phyloP scores from a whole-genome alignment of 2,329 filamentous ascomycete genomes.

The Parastagonospora nodorum region DNA sequence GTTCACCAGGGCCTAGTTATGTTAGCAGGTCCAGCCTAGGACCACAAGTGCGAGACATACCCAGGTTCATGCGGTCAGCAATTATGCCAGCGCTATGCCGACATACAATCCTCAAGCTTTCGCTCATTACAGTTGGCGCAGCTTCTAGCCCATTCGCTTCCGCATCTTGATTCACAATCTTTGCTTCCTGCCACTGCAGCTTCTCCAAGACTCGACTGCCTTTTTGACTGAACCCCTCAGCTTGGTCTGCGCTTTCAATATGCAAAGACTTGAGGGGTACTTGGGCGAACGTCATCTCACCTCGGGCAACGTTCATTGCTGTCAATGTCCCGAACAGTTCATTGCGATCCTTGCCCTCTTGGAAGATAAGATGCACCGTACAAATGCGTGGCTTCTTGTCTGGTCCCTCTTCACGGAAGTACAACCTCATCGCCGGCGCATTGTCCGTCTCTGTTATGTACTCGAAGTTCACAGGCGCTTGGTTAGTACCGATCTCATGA shows the following conservation, averaged over 20 bases:
- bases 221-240: conserved; percentile 49
- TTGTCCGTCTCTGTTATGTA: conserved; percentile 64
- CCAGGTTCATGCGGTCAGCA: conserved; percentile 81
- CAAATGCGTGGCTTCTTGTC: conserved; percentile 56
- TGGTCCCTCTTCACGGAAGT: conserved; percentile 64
- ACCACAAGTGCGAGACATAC: conserved; percentile 39
- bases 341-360: conserved; percentile 71
- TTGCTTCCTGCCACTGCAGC: conserved; percentile 67
- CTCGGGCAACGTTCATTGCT: conserved; percentile 69
- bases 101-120: conserved; percentile 74
- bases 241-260: conserved; percentile 63
- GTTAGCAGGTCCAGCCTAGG: conserved; percentile 9
- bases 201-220: conserved; percentile 49
- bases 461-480: conserved; percentile 75
- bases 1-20: conserved; percentile 48
- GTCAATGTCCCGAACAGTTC: conserved; percentile 74
- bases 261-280: conserved; percentile 68
- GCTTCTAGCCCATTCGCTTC: conserved; percentile 59
- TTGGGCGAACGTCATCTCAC: conserved; percentile 74
- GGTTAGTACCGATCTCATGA: conserved; percentile 66
- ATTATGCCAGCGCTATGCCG: conserved; percentile 78
- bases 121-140: conserved; percentile 73
- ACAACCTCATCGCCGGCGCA: conserved; percentile 72
- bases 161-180: conserved; percentile 74
- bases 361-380: conserved; percentile 78